Evolutionary conservation across 1,284 basidiomycete species (phyloP).

Genomic region (Cryptococcus sp.): DNA sequence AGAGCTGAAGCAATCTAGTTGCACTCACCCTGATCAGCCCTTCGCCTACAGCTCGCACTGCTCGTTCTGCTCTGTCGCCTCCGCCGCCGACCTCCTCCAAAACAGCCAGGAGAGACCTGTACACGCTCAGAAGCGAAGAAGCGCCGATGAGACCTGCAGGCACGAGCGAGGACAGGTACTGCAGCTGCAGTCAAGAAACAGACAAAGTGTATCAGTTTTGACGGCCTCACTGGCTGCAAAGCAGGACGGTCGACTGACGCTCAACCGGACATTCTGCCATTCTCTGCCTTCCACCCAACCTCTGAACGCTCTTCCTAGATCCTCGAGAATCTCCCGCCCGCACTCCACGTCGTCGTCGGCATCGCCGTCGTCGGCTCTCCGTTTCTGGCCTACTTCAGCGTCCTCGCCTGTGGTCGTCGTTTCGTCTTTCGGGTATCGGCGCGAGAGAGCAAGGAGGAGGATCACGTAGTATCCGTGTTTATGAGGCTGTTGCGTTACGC

Average conservation of each 20-base stretch:
- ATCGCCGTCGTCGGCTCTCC: conserved; percentile 33
- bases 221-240: not conserved
- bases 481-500: conserved; percentile 84
- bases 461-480: conserved; percentile 87
- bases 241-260: conserved; percentile 61
- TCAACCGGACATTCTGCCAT: conserved; percentile 83
- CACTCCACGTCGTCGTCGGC: conserved; percentile 56
- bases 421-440: conserved; percentile 49
- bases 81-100: conserved; percentile 89
- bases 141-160: conserved; percentile 71
- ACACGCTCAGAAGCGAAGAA: conserved; percentile 72
- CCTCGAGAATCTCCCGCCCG: conserved; percentile 76
- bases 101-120: conserved; percentile 79
- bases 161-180: conserved; percentile 85
- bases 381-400: conserved; percentile 35
- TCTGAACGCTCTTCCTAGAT: conserved; percentile 85
- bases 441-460: conserved; percentile 69
- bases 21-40: conserved; percentile 74
- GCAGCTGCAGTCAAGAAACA: conserved; percentile 61
- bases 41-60: conserved; percentile 82
- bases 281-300: conserved; percentile 78
- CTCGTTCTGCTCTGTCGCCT: conserved; percentile 78
- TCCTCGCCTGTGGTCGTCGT: conserved; percentile 50
- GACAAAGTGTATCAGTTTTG: not conserved
- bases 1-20: not conserved